Base-by-base conservation (phyloP, 1,284 basidiomycete species). In the Tilletia walkeri region DNA sequence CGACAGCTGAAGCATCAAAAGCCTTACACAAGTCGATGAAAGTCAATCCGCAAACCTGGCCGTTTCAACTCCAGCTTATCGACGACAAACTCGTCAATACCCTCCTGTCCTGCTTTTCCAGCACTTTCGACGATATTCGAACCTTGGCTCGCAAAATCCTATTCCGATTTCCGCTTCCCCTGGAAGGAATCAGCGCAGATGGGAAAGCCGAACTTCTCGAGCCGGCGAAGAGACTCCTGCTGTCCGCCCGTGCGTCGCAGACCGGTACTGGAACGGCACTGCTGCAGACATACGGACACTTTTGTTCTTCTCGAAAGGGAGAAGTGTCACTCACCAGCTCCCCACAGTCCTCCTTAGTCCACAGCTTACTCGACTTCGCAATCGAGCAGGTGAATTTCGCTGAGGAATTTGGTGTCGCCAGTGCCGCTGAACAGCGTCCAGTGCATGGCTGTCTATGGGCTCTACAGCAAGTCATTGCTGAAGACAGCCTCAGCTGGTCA, bases 361-460 rank as follows among this genome's bases (percentile, higher is more conserved):
- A 80, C 30, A 77, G 79, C 9, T 74, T 82, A 47, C 78, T 81
- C 50, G 76, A 73, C 68, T 76, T 79, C 14, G 72, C 80, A 7
- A 76, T 78, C 39, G 66, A 71, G 24, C 69, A 75, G 18, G 66
- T 78, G 36, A 72, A 71, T 4, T 73, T 82, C 9, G 77, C 77
- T 18, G 72, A 77, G 38, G 70, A 75, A 34, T 70, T 70, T 3
- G 70, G 70, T 38, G 69, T 82, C 41, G 76, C 80, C 38, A 74
- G 69, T 10, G 83, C 83, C 0, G 80, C 83, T 3, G 75, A 70
- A 4, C 71, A 69, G 0, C 72, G 77, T 30, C 81, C 83, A 2
- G 69, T 85, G 59, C 84, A 85, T 69, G 84, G 84, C 30, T 80
- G 79, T 0, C 70, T 84, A 4, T 75, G 83, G 48, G 79, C 82